These are phyloP conservation scores for Pisolithus albus DNA, from an alignment of 768 basidiomycete species.

Conservation along the genomic window DNA sequence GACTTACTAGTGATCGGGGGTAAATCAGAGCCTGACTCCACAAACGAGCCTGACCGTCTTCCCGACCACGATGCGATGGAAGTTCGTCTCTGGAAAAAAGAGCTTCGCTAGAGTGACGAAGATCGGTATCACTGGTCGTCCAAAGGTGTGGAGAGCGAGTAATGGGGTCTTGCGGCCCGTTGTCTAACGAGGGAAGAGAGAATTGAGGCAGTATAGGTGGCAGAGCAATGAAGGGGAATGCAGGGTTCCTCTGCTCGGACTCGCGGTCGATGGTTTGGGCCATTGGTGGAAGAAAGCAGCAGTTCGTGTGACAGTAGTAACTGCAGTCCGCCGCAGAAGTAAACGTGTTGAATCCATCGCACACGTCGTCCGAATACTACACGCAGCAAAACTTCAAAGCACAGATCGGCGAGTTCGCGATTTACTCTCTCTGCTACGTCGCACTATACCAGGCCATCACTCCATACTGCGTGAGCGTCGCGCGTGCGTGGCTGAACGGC, in stretches of 20 bases:
- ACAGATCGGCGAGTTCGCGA: too few relatives aligned
- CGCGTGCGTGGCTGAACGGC: background rate
- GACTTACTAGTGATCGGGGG: background rate
- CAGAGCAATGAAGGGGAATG: slow-evolving; percentile 21
- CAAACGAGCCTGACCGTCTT: background rate
- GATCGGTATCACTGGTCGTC: background rate
- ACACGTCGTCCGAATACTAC: too few relatives aligned
- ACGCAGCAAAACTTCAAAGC: too few relatives aligned
- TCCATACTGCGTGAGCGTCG: too few relatives aligned
- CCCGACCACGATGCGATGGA: background rate
- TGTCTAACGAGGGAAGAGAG: slow-evolving; percentile 56
- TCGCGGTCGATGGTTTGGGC: background rate
- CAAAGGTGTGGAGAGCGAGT: slow-evolving; percentile 44
- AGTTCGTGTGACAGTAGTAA: too few relatives aligned
- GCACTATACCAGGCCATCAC: too few relatives aligned
- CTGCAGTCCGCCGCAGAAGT: too few relatives aligned
- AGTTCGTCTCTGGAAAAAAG: background rate
- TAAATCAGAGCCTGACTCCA: background rate
- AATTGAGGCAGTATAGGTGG: slow-evolving; percentile 42
- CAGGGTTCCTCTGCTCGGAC: slow-evolving; percentile 9
- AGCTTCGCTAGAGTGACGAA: background rate
- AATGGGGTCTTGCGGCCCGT: slow-evolving; percentile 76
- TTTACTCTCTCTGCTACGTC: too few relatives aligned
- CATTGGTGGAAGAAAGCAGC: background rate
- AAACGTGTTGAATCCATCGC: too few relatives aligned